phyloP scores from a whole-genome alignment of 2,329 filamentous ascomycete genomes.

The Fusarium tricinctum region DNA sequence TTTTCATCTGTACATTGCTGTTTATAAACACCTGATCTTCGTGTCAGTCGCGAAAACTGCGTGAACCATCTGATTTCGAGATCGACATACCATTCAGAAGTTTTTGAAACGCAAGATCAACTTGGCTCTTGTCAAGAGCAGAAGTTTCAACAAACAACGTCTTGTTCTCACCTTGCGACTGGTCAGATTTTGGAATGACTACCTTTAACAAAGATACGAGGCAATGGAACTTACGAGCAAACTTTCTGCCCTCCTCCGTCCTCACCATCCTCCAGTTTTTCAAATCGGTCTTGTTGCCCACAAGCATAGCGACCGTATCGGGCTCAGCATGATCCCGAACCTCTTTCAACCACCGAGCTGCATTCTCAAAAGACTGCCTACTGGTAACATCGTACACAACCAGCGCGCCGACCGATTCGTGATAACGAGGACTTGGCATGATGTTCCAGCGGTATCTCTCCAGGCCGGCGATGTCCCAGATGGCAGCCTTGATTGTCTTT shows the following conservation, averaged over 20 bases:
- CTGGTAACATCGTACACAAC: slow-evolving; percentile 11
- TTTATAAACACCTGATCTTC: background rate
- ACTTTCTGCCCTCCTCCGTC: background rate
- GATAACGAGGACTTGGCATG: background rate
- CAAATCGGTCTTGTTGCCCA: slow-evolving; percentile 18
- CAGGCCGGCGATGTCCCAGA: slow-evolving; percentile 16
- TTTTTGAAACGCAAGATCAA: background rate
- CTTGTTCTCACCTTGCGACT: slow-evolving; percentile 2
- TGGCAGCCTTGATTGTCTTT: background rate
- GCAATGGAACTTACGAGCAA: slow-evolving; percentile 3
- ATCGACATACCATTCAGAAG: slow-evolving; percentile 1
- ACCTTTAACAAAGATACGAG: too few species aligned
- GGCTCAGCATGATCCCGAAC: background rate
- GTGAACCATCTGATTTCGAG: background rate
- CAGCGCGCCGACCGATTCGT: background rate
- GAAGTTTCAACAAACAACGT: slow-evolving; percentile 15
- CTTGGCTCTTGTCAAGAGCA: background rate
- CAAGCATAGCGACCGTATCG: background rate
- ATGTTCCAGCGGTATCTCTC: background rate
- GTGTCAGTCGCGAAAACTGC: background rate
- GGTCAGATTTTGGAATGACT: too few species aligned
- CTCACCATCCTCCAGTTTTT: background rate
- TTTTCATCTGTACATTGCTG: background rate
- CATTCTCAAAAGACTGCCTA: slow-evolving; percentile 7
- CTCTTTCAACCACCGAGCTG: background rate